These are phyloP conservation scores for Aureobasidium sp. DNA, from an alignment of 2,329 filamentous ascomycete species.

Conservation along the genomic window DNA sequence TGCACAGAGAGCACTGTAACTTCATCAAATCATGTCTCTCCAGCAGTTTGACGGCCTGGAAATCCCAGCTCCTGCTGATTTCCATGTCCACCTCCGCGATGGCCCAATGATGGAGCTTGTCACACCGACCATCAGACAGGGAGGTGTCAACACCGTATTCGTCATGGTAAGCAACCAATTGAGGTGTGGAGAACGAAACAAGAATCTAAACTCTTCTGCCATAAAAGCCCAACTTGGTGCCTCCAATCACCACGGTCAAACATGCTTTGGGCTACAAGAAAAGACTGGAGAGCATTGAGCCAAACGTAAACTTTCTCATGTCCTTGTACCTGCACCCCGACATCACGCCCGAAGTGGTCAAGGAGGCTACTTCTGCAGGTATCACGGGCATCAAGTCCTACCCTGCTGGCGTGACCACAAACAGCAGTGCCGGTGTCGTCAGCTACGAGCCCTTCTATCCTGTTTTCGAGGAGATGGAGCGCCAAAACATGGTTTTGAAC, in stretches of 20 bases:
- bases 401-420: slow-evolving; percentile 50
- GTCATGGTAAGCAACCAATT: slow-evolving; percentile 40
- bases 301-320: slow-evolving; percentile 46
- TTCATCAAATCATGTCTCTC: slow-evolving; percentile 28
- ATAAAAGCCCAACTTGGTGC: slow-evolving; percentile 43
- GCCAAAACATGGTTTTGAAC: slow-evolving; percentile 76
- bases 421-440: slow-evolving; percentile 60
- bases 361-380: slow-evolving; percentile 64
- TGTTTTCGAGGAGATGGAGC: slow-evolving; percentile 85
- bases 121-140: slow-evolving; percentile 43
- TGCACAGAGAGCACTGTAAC: background rate
- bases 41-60: slow-evolving; percentile 38
- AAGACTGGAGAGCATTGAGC: slow-evolving; percentile 38
- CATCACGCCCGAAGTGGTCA: slow-evolving; percentile 51
- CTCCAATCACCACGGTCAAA: slow-evolving; percentile 43
- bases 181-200: background rate
- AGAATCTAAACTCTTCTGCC: background rate
- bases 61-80: slow-evolving; percentile 44
- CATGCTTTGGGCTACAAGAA: slow-evolving; percentile 42
- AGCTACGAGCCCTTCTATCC: slow-evolving; percentile 65
- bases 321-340: slow-evolving; percentile 45
- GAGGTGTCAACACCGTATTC: slow-evolving; percentile 48
- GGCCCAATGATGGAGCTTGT: slow-evolving; percentile 47
- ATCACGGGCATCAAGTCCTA: slow-evolving; percentile 69
- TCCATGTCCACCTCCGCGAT: slow-evolving; percentile 47